Evolutionary conservation across 208 protist genomes (phyloP), one percentile per base, ranked within the genome.

Genomic region (Trypanosoma congolense): DNA sequence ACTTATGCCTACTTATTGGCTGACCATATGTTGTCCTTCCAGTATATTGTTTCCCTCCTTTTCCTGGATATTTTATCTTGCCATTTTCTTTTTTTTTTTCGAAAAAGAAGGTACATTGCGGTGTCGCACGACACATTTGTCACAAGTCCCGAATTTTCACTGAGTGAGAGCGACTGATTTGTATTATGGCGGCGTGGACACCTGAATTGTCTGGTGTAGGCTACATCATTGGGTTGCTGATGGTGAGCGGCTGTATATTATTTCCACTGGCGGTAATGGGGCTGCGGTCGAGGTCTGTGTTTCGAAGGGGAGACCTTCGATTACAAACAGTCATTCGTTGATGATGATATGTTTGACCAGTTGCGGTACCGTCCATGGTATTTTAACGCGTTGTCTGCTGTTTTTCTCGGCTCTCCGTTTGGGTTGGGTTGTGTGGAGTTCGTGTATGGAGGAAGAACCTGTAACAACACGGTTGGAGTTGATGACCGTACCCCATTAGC

Each of bases 261-360:
- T 51, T 80, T 9, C 80, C 74, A 1, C 48, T 87, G 4, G 53
- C 56, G 2, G 55, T 57, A 2, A 77, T 88, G 73, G 85, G 85
- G 4, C 51, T 83, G 4, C 77, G 78, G 16, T 92, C 82, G 19
- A 55, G 76, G 3, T 89, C 81, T 1, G 55, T 81, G 0, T 80
- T 79, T 46, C 66, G 64, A 41, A 63, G 76, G 58, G 33, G 56
- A 64, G 30, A 18, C 1, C 45, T 73, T 45, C 56, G 65, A 22
- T 70, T 66, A 10, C 77, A 72, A 1, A 59, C 66, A 21, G 60
- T 65, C 0, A 80, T 84, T 61, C 65, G 77, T 8, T 84, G 48
- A 66, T 43, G 33, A 50, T 3, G n/a, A 3, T 24, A 4, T 35
- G 12, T 10, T 26, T n/a, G 35, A 14, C 35, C 14, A 40, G 35